Percentiles rank a stretch among this genome's conserved stretches.
These are phyloP conservation scores for Singerocomus inundabilis DNA, from an alignment of 1,284 basidiomycete genomes.

Conservation along the genomic window DNA sequence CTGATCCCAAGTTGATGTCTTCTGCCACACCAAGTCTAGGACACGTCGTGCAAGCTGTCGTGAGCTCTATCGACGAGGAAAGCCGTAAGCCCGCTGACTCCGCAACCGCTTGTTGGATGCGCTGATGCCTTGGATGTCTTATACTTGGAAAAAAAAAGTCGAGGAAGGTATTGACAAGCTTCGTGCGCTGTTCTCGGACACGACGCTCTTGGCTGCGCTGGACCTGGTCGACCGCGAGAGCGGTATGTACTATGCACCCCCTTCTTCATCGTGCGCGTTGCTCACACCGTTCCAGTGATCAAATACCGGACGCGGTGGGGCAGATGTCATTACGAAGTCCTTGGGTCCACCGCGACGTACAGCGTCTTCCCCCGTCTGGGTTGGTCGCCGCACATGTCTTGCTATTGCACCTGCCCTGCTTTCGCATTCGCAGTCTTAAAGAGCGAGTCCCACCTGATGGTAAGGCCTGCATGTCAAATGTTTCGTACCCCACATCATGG, in stretches of 20 bases:
- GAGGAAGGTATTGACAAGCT: constrained; percentile 57
- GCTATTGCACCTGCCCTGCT: constrained; percentile 73
- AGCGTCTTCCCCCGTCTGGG: constrained; percentile 55
- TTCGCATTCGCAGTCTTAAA: constrained; percentile 63
- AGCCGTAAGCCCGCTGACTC: constrained; percentile 21
- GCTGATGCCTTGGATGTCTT: constrained; percentile 10
- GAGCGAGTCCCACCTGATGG: constrained; percentile 62
- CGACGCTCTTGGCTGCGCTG: constrained; percentile 61
- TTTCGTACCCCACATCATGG: not conserved
- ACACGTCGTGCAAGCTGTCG: constrained; percentile 29
- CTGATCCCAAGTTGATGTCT: constrained; percentile 15
- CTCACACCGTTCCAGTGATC: constrained; percentile 47
- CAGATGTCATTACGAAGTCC: constrained; percentile 58
- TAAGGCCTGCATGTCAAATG: constrained; percentile 29
- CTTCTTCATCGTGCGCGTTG: not conserved
- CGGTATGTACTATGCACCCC: constrained; percentile 44
- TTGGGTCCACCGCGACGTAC: constrained; percentile 63
- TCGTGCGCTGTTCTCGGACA: constrained; percentile 57
- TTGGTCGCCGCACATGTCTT: constrained; percentile 36
- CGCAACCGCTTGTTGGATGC: not conserved
- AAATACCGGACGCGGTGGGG: constrained; percentile 58
- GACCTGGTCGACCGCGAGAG: constrained; percentile 66
- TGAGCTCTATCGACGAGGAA: constrained; percentile 31
- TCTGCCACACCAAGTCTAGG: constrained; percentile 16
- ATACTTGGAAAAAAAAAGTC: constrained; percentile 37